Evolutionary conservation across 1,139 yeast species (phyloP), one percentile per base, ranked within the genome.

Genomic region (Arxiozyma bovina): DNA sequence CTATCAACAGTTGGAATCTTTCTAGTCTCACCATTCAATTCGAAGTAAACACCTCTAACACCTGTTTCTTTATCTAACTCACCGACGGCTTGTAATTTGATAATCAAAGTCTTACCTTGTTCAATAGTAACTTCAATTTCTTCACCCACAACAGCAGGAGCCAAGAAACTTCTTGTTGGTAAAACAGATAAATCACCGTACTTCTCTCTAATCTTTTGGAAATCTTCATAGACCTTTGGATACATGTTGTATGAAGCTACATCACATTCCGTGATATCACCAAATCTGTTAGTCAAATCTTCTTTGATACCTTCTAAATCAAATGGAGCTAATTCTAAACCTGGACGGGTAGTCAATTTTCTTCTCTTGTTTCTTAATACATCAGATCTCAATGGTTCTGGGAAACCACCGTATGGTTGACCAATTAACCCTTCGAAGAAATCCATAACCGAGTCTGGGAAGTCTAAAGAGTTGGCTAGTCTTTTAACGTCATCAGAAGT

Each of bases 371-470:
- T 87, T 70, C 81, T 81, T 70, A 93, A 82, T 59, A 93, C 81
- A 70, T 91, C 87, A 50, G 96, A 78, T 76, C 99, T 85, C 73
- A 93, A 79, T 50, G 99, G 99, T 75, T 93, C 99, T 54, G 99
- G 99, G 95, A 94, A 93, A 8, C 99, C 99, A 63, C 99, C 99
- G 70, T 88, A 90, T 64, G 99, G 99, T 66, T 93, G 93, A 70
- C 99, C 99, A 90, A 94, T 93, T 69, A 93, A 80, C 65, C 99
- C 99, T 77, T 94, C 96, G 82, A 93, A 90, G 79, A 93, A 93
- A 74, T 94, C 99, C 70, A 93, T 80, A 41, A 93, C 96, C 20
- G 98, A 91, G 68, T 86, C 97, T 57, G 99, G 99, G 95, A 93
- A 93, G 73, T 93, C 98, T 66, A 93, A 81, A 63, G 89, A 89